Percentiles rank a stretch among this genome's conserved stretches.
Evolutionary conservation across 805 yeast species (phyloP).

Genomic region (Candida boleticola): DNA sequence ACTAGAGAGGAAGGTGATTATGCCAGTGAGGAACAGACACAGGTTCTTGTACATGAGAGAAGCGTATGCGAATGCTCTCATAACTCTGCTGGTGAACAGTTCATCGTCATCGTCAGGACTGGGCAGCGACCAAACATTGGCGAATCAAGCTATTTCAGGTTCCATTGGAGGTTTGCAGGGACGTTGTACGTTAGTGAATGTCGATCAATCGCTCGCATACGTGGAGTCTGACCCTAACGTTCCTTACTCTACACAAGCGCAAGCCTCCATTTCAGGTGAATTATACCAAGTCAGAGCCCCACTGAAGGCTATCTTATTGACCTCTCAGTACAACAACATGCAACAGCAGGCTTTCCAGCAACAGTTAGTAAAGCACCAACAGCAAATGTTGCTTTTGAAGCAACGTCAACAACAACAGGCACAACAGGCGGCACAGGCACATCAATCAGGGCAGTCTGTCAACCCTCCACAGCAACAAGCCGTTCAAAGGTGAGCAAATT

Average conservation of each 20-base stretch:
- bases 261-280: constrained; percentile 63
- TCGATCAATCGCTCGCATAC: constrained; percentile 38
- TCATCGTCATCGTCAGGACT: constrained; percentile 12
- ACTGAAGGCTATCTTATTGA: constrained; percentile 39
- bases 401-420: constrained; percentile 24
- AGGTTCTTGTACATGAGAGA: constrained; percentile 86
- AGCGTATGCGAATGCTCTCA: constrained; percentile 84
- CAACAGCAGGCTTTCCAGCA: constrained; percentile 47
- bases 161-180: constrained; percentile 75
- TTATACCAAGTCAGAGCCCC: constrained; percentile 47
- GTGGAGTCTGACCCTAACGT: constrained; percentile 14
- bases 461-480: constrained; percentile 14
- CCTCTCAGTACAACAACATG: constrained; percentile 41
- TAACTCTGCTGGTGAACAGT: constrained; percentile 57
- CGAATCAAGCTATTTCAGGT: constrained; percentile 47
- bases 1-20: constrained; percentile 67
- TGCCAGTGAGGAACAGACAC: constrained; percentile 70
- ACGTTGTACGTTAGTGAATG: constrained; percentile 72
- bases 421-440: constrained; percentile 5
- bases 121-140: constrained; percentile 37
- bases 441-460: no score
- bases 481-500: background rate
- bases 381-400: constrained; percentile 26
- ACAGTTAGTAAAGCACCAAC: constrained; percentile 38
- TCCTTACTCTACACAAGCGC: constrained; percentile 29